Base-by-base conservation (phyloP, 345 rosid genomes). In the Angophora floribunda region DNA sequence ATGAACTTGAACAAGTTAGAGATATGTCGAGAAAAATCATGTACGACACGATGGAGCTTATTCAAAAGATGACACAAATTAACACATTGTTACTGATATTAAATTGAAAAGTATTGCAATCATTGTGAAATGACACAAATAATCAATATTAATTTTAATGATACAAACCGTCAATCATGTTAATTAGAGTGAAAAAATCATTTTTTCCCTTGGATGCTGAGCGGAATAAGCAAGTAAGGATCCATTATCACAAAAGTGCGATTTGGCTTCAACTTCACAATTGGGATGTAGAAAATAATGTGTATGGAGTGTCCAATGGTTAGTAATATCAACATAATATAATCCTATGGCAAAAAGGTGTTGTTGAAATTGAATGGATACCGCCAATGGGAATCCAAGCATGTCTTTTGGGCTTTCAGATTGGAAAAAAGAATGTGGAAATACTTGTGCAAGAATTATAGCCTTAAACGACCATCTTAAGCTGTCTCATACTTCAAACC, bases 151-250 rank as follows among this genome's bases (percentile, higher is more conserved):
- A 65, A 5, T 14, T n/a, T n/a, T 3, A 19, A 65, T 6, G 41
- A 6, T 65, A n/a, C 0, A 0, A 63, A n/a, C n/a, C n/a, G 2
- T 63, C 75, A n/a, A 63, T 16, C 32, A 28, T 26, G 30, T 30
- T 28, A 26, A 28, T 63, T 63, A 63, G 70, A n/a, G 17, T 9
- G 0, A 13, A 4, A 63, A 63, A n/a, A 13, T 63, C 5, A n/a
- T 63, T 63, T 63, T 67, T 65, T 30, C 41, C n/a, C 75, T 65
- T 65, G 75, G 21, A n/a, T 14, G 75, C 13, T 30, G 75, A 7
- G 21, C 41, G 0, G 75, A 13, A 65, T 65, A 65, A 65, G 44
- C 21, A 65, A 10, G 44, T 30, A 65, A 65, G 15, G 44, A 28
- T n/a, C 78, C 21, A 41, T 30, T 7, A 55, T 55, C 61, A 55